These are phyloP conservation scores for Violaceomyces palustris DNA, from an alignment of 1,284 basidiomycete species.

Conservation along the genomic window DNA sequence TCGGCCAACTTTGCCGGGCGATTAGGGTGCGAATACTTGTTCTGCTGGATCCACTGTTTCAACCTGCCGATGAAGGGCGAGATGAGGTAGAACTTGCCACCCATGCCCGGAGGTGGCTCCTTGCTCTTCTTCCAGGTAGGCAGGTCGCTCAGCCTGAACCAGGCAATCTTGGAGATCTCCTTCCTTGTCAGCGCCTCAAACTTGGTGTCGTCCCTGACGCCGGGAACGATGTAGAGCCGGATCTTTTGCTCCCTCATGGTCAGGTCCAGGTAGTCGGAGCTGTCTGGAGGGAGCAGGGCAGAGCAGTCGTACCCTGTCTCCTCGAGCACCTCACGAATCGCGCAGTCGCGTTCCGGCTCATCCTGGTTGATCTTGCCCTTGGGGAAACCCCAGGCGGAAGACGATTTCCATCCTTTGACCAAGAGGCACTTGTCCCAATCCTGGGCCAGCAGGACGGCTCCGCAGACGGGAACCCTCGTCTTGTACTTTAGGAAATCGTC, in stretches of 20 bases:
- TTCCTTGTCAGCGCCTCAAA: conserved; percentile 94
- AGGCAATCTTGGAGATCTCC: conserved; percentile 98
- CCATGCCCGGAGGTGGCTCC: conserved; percentile 54
- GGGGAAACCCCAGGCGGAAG: conserved; percentile 95
- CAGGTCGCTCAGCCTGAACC: conserved; percentile 84
- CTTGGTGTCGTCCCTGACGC: conserved; percentile 79
- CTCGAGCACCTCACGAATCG: conserved; percentile 58
- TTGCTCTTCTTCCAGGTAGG: conserved; percentile 88
- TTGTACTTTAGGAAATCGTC: conserved; percentile 66
- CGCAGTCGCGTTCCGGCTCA: conserved; percentile 57
- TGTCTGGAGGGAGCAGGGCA: conserved; percentile 33
- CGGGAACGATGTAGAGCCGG: conserved; percentile 83
- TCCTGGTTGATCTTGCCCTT: conserved; percentile 98
- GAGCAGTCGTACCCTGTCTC: conserved; percentile 51
- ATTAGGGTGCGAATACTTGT: conserved; percentile 35
- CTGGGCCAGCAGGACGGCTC: conserved; percentile 88
- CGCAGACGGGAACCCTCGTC: conserved; percentile 95
- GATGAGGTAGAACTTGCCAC: conserved; percentile 87
- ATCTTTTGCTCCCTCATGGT: conserved; percentile 84
- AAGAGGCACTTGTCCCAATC: conserved; percentile 66
- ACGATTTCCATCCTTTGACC: conserved; percentile 93
- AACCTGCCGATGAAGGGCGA: conserved; percentile 73
- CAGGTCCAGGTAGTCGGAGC: conserved; percentile 69
- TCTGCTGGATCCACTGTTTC: conserved; percentile 47
- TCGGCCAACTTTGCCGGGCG: no score